Evolutionary conservation across 2,329 filamentous ascomycete species (phyloP).

Genomic region (Penicillium rolfsii): DNA sequence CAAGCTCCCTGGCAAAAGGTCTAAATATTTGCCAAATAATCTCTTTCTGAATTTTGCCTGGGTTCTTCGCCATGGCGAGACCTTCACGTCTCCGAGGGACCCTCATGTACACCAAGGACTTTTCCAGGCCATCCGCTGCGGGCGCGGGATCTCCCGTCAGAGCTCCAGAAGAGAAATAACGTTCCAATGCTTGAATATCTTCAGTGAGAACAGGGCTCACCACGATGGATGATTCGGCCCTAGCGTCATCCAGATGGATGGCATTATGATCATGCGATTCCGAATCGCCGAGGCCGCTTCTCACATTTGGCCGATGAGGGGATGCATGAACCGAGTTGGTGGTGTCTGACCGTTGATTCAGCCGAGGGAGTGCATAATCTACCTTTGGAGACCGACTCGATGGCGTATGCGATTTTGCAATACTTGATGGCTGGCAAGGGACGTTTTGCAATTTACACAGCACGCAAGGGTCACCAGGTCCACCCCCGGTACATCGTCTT

Average conservation of each 20-base stretch:
- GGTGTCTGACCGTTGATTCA: neutral
- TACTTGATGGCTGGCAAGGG: slow-evolving; percentile 3
- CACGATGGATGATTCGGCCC: slow-evolving; percentile 2
- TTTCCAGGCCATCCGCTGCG: neutral
- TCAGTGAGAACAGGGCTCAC: slow-evolving; percentile 1
- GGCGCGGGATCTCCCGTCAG: neutral
- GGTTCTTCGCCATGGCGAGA: slow-evolving; percentile 4
- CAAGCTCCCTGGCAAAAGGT: slow-evolving; percentile 1
- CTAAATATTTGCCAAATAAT: slow-evolving; percentile 2
- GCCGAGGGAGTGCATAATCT: neutral
- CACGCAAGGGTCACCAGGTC: neutral
- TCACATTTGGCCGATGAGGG: neutral
- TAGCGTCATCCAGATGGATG: neutral
- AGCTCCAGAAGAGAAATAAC: slow-evolving; percentile 2
- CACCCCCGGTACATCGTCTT: slow-evolving; percentile 2
- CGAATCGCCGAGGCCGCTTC: neutral
- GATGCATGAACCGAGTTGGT: neutral
- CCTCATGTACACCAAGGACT: slow-evolving; percentile 2
- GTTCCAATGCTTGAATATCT: slow-evolving; percentile 4
- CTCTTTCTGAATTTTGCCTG: neutral
- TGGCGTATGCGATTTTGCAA: neutral
- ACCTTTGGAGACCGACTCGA: neutral
- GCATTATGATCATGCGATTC: slow-evolving; percentile 6
- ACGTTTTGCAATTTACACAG: slow-evolving; percentile 8
- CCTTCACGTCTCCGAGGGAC: slow-evolving; percentile 3